Conservation (phyloP, 1,284 basidiomycete species). For the Cystobasidium slooffiae region DNA sequence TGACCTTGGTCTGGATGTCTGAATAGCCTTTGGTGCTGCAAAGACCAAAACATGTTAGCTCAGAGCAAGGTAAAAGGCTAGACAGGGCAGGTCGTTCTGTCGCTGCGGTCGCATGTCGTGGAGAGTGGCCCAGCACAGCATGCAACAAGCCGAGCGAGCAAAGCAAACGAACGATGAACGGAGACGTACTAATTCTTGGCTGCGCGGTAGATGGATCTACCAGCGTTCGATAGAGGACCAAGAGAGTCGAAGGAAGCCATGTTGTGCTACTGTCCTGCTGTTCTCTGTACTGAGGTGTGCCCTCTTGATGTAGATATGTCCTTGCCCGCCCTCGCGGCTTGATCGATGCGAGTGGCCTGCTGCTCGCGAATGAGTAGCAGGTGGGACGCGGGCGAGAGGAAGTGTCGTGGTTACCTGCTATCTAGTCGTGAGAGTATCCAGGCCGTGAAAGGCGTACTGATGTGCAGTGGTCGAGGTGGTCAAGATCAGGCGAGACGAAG, state of each 20-base stretch:
- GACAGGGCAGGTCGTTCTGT: neutral
- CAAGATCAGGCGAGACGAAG: too few relatives aligned
- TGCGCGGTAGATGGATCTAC: conserved; percentile 23
- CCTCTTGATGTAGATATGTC: neutral
- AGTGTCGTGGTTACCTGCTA: too few relatives aligned
- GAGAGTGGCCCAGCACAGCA: too few relatives aligned
- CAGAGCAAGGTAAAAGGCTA: too few relatives aligned
- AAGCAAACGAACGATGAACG: neutral
- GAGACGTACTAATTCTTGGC: conserved; percentile 37
- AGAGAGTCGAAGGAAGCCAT: conserved; percentile 22
- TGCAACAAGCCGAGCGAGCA: neutral
- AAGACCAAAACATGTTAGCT: neutral
- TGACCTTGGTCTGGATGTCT: conserved; percentile 62
- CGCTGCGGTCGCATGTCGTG: neutral
- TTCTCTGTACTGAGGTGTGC: neutral
- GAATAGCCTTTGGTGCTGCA: conserved; percentile 81
- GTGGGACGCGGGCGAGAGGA: too few relatives aligned
- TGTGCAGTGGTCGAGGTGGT: too few relatives aligned
- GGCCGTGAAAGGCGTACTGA: too few relatives aligned
- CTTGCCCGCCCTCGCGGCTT: neutral
- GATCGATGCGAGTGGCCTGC: conserved; percentile 1
- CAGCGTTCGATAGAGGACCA: conserved; percentile 20
- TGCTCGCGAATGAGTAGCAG: neutral
- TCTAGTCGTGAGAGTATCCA: too few relatives aligned
- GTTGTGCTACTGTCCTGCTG: neutral